Percentiles rank a stretch among this genome's conserved stretches.
These are phyloP conservation scores for Candida anutae DNA, from an alignment of 1,139 yeast species.

Conservation along the genomic window DNA sequence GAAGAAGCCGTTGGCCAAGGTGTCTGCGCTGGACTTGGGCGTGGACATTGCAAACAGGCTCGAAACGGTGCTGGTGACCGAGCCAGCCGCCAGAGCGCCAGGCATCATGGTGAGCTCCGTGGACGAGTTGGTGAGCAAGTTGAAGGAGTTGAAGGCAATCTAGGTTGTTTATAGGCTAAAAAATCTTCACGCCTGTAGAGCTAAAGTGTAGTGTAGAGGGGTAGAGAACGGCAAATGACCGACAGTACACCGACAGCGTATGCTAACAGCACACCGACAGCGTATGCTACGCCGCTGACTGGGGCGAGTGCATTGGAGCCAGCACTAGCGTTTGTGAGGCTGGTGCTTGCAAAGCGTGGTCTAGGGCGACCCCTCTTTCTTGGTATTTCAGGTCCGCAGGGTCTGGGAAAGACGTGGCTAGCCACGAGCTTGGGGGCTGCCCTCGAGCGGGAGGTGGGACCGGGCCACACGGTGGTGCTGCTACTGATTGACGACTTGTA, in stretches of 20 bases:
- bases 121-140: conserved; percentile 72
- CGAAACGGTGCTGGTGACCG: conserved; percentile 66
- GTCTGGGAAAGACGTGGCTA: conserved; percentile 80
- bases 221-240: too few relatives aligned
- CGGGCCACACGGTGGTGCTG: conserved; percentile 39
- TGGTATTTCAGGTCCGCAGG: conserved; percentile 86
- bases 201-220: too few relatives aligned
- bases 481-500: conserved; percentile 87
- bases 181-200: too few relatives aligned
- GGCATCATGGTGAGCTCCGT: conserved; percentile 76
- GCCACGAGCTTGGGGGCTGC: conserved; percentile 36
- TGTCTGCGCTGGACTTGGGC: conserved; percentile 64
- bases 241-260: background rate
- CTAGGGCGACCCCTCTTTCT: conserved; percentile 42
- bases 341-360: background rate
- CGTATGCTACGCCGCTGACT: background rate
- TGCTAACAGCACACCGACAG: background rate
- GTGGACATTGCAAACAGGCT: conserved; percentile 59
- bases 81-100: conserved; percentile 76
- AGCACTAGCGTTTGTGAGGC: background rate
- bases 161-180: too few relatives aligned
- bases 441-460: conserved; percentile 27
- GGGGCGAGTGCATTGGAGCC: too few relatives aligned
- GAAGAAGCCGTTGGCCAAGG: conserved; percentile 80
- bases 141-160: conserved; percentile 62